Evolutionary conservation across 371 early-diverging fungal genomes (phyloP), one percentile per base, ranked within the genome.

Genomic region (Mucor velutinosus): DNA sequence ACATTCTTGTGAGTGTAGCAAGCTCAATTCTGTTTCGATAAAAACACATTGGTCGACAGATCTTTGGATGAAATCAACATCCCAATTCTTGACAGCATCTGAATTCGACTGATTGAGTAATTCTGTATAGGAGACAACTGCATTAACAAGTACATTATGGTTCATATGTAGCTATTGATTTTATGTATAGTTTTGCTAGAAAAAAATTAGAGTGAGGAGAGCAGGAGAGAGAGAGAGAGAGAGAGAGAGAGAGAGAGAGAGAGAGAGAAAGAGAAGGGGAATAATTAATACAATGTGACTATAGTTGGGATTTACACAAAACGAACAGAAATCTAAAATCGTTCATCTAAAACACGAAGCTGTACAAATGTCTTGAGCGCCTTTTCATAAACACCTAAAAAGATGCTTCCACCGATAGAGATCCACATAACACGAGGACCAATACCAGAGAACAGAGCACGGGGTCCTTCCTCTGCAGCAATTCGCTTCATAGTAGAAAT

Each of bases 371-470:
- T 80, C 62, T 83, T 83, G 66, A 89, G 85, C 49, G 84, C 89
- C 76, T 92, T 89, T 75, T 98, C 98, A 79, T 98, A 97, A 7
- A 91, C 92, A 33, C 98, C 98, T 68, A 98, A 87, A 73, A 98
- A 98, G 57, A 98, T 94, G 69, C 90, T 89, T 53, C 98, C 98
- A 63, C 98, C 98, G 47, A 97, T 86, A 19, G 92, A 90, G 59
- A 98, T 96, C 98, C 98, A 98, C 74, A 93, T 85, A 17, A 95
- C 93, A 57, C 98, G 90, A 6, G 98, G 98, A 2, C 93, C 95
- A 60, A 96, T 83, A 25, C 98, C 98, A 10, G 90, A 83, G 62
- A 95, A 93, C 55, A 98, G 75, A 15, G 87, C 91, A 1, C 88
- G 76, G 4, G 82, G 69, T 0, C 98, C 97, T 73, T 96, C 96